These are phyloP conservation scores for Monascus ruber DNA, from an alignment of 2,329 filamentous ascomycete species.

Conservation along the genomic window DNA sequence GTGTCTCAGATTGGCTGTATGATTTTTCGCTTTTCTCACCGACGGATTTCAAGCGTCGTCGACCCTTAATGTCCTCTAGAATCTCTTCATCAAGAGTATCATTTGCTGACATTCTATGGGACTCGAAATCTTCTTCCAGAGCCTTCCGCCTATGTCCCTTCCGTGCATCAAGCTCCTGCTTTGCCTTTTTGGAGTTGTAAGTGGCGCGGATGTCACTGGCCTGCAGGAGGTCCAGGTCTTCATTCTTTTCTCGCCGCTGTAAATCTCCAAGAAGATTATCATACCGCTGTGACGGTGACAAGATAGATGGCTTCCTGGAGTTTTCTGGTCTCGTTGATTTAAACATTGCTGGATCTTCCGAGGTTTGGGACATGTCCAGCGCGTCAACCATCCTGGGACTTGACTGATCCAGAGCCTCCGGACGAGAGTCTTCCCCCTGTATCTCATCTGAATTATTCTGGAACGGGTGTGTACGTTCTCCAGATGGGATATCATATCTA, in stretches of 20 bases:
- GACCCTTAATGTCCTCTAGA: conserved; percentile 7
- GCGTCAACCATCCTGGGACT: neutral
- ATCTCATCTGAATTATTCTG: neutral
- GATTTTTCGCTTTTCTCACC: neutral
- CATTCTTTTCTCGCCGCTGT: conserved; percentile 9
- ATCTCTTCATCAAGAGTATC: conserved; percentile 11
- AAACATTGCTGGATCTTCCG: neutral
- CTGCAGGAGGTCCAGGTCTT: conserved; percentile 22
- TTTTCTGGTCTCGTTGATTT: neutral
- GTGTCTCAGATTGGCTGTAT: neutral
- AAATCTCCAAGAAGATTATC: conserved; percentile 1
- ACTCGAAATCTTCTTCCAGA: conserved; percentile 12
- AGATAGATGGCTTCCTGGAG: too few relatives aligned
- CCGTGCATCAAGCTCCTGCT: conserved; percentile 8
- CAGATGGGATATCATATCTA: neutral
- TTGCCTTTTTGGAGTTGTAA: conserved; percentile 13
- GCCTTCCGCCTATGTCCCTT: conserved; percentile 8
- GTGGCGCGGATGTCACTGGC: conserved; percentile 25
- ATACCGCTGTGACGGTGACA: neutral
- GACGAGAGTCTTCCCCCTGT: neutral
- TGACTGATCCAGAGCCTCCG: too few relatives aligned
- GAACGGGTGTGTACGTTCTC: neutral
- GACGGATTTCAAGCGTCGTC: conserved; percentile 5
- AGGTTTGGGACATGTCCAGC: neutral
- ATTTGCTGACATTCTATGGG: conserved; percentile 5